Base-by-base conservation (phyloP, 176 grass and related monocot genomes). In the Oryza officinalis region DNA sequence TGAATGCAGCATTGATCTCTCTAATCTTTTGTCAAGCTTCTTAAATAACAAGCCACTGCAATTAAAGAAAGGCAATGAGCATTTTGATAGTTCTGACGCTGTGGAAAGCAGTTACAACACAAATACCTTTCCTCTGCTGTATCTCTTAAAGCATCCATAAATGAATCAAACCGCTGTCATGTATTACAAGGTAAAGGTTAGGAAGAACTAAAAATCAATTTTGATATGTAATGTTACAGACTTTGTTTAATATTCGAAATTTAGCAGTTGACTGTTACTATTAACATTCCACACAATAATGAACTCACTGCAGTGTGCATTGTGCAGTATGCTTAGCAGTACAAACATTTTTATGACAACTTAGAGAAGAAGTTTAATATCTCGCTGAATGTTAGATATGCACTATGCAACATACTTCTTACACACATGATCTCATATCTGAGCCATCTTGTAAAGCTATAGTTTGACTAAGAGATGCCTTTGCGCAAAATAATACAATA, bases 1-100 rank as follows among this genome's bases (percentile, higher is more conserved):
- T 33, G 96, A 98, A 88, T 98, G 93, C 87, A 98, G 69, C 93
- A 98, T 91, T 87, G 96, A 86, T 54, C 96, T 91, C 92, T 98
- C 96, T 73, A 98, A 75, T 83, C 90, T 91, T 93, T 95, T 98
- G 86, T 98, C 96, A 80, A 98, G 96, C 87, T 95, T 98, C 89
- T 95, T 98, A 84, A 93, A 79, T 88, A 80, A 40, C 74, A 95
- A 86, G 26, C 96, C 96, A 67, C 96, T 98, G 86, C 71, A 76
- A 69, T 49, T 69, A 61, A 80, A 86, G 69, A 22, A 46, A 80
- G 17, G 57, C 43, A 77, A 13, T 86, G 59, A 88, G 67, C 18
- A 50, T 22, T 33, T 75, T 10, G 25, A n/a, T 54, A 63, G 71
- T 50, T 60, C 31, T 35, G 44, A 79, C 44, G 69, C 63, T 64